These are phyloP conservation scores for Lecanicillium sp. DNA, from an alignment of 2,329 filamentous ascomycete species.

Conservation along the genomic window DNA sequence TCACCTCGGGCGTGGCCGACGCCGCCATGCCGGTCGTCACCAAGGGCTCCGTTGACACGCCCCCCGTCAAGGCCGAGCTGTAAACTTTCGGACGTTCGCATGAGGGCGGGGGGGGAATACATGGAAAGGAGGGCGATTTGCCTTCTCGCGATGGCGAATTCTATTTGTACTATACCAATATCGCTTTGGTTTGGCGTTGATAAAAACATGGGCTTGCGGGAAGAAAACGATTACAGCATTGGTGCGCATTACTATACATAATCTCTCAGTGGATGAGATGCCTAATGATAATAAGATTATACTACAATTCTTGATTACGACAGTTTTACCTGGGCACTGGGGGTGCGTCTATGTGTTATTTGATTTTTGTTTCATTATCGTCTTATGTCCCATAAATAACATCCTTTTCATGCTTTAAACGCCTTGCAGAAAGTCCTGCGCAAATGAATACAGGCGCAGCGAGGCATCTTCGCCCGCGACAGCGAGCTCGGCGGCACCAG, in stretches of 20 bases:
- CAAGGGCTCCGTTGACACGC: constrained; percentile 22
- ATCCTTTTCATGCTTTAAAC: background rate
- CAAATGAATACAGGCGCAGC: constrained; percentile 49
- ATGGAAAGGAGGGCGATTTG: background rate
- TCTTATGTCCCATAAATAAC: no score
- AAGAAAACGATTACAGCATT: background rate
- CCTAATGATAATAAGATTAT: constrained; percentile 12
- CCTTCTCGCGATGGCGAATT: background rate
- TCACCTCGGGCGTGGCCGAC: constrained; percentile 25
- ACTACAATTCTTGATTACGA: background rate
- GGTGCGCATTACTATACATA: constrained; percentile 6
- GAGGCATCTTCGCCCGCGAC: constrained; percentile 57
- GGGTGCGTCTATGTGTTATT: background rate
- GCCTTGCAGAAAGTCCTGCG: constrained; percentile 20
- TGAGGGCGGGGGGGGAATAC: background rate
- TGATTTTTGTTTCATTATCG: background rate
- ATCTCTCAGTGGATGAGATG: background rate
- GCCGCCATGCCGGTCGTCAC: constrained; percentile 21
- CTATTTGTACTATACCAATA: background rate
- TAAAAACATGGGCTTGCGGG: background rate
- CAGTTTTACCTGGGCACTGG: no score
- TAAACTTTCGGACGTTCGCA: constrained; percentile 15
- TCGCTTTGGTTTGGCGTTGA: background rate
- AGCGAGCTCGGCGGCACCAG: constrained; percentile 37
- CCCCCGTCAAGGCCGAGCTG: constrained; percentile 28